Conservation (phyloP, 75 land plant genomes). For the Pinus taeda region DNA sequence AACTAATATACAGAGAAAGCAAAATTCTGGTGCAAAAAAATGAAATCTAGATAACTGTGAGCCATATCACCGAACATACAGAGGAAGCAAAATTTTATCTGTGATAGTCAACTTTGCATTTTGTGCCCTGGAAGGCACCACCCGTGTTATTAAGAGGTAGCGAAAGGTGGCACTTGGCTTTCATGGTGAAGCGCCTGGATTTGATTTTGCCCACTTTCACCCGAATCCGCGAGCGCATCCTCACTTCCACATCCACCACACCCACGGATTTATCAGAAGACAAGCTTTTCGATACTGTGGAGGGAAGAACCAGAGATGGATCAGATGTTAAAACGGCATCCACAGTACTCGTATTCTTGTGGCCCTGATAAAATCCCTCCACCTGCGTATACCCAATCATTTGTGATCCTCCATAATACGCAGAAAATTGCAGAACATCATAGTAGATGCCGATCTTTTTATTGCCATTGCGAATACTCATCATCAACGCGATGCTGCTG, state of each 20-base stretch:
- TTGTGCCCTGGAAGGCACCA: not conserved
- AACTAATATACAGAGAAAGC: too few species aligned
- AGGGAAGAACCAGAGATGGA: not conserved
- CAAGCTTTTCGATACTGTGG: not conserved
- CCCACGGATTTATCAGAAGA: not conserved
- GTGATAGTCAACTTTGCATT: not conserved
- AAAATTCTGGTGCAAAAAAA: too few species aligned
- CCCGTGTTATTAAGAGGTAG: not conserved
- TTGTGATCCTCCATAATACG: not conserved
- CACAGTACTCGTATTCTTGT: constrained; percentile 22
- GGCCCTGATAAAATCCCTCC: constrained; percentile 29
- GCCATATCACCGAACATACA: too few species aligned
- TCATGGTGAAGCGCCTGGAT: not conserved
- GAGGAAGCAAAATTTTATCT: not conserved
- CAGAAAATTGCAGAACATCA: not conserved
- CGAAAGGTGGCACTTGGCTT: not conserved
- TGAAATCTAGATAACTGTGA: too few species aligned
- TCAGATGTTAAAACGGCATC: not conserved
- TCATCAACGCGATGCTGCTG: not conserved
- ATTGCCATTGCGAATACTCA: constrained; percentile 1
- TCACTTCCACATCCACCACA: not conserved
- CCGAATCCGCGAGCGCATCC: not conserved
- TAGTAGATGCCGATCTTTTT: constrained; percentile 3
- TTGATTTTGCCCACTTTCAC: constrained; percentile 1
- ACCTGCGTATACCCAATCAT: not conserved